phyloP scores from a whole-genome alignment of 805 yeast species.

The Barnettozyma pratensis region DNA sequence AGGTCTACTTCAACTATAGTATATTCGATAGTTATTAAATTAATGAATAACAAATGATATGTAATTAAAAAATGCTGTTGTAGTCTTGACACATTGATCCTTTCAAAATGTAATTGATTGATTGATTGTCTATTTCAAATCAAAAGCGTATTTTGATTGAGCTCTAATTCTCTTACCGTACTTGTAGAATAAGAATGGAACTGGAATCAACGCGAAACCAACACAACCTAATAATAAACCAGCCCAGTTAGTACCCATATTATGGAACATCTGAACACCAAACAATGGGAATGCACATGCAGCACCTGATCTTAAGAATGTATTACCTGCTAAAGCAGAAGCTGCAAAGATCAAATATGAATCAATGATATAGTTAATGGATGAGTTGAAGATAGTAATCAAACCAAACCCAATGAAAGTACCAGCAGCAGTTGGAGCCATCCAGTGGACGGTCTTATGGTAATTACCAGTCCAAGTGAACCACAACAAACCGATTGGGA shows the following conservation, averaged over 20 bases:
- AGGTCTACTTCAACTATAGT: background rate
- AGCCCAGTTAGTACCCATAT: conserved; percentile 75
- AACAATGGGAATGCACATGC: conserved; percentile 74
- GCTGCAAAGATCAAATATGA: conserved; percentile 69
- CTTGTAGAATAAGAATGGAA: conserved; percentile 59
- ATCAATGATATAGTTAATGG: conserved; percentile 69
- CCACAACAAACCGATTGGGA: conserved; percentile 82
- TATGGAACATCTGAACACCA: conserved; percentile 62
- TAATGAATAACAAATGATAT: background rate
- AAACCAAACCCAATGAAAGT: conserved; percentile 63
- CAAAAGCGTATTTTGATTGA: conserved; percentile 54
- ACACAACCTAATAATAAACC: conserved; percentile 65
- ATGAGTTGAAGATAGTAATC: conserved; percentile 60
- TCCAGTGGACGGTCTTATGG: conserved; percentile 69
- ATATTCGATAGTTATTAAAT: background rate
- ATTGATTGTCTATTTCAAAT: conserved; percentile 4
- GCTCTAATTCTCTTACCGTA: conserved; percentile 55
- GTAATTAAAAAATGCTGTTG: background rate
- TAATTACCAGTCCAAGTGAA: conserved; percentile 84
- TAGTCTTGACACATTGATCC: background rate
- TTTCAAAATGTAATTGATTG: background rate
- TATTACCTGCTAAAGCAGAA: conserved; percentile 71
- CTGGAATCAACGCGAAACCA: conserved; percentile 52
- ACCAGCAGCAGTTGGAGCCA: conserved; percentile 69
- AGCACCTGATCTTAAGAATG: conserved; percentile 60